Evolutionary conservation across 768 basidiomycete species (phyloP).

Genomic region (Hypsizygus marmoreus): DNA sequence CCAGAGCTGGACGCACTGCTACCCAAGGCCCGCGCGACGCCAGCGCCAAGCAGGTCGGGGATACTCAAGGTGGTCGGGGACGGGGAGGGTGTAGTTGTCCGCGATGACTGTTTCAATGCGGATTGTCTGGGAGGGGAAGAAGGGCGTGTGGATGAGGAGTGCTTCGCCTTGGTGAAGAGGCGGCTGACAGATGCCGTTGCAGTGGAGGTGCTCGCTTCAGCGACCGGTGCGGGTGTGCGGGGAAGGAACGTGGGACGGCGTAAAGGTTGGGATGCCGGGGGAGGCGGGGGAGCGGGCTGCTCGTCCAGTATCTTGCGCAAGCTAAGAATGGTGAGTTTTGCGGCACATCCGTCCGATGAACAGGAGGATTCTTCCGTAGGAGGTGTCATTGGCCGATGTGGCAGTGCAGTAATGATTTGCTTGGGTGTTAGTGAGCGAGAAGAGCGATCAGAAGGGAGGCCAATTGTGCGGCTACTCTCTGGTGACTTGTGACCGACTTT

Average conservation of each 20-base stretch:
- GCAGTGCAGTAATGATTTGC: constrained; percentile 22
- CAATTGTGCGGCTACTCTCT: constrained; percentile 10
- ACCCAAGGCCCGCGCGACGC: constrained; percentile 25
- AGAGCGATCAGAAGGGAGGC: constrained; percentile 12
- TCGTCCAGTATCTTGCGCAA: constrained; percentile 72
- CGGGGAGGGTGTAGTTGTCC: constrained; percentile 27
- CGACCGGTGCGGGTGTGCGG: constrained; percentile 52
- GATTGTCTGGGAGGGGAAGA: constrained; percentile 58
- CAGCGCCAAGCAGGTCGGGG: constrained; percentile 26
- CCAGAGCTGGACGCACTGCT: constrained; percentile 49
- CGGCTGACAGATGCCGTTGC: constrained; percentile 79
- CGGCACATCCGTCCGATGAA: constrained; percentile 54
- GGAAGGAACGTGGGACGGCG: constrained; percentile 40
- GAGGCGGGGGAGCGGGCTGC: constrained; percentile 36
- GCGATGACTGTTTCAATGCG: constrained; percentile 34
- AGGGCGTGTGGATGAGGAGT: constrained; percentile 62
- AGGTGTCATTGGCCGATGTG: constrained; percentile 51
- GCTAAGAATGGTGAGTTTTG: constrained; percentile 64
- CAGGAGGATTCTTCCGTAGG: constrained; percentile 62
- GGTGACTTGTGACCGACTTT: constrained; percentile 13
- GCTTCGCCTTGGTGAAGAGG: constrained; percentile 64
- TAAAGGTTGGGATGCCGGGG: constrained; percentile 11
- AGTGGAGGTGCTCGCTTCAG: constrained; percentile 63
- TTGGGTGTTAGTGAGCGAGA: constrained; percentile 34
- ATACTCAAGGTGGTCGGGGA: constrained; percentile 23